Base-by-base conservation (phyloP, 2,329 filamentous ascomycete genomes). In the Neofusicoccum ribis region DNA sequence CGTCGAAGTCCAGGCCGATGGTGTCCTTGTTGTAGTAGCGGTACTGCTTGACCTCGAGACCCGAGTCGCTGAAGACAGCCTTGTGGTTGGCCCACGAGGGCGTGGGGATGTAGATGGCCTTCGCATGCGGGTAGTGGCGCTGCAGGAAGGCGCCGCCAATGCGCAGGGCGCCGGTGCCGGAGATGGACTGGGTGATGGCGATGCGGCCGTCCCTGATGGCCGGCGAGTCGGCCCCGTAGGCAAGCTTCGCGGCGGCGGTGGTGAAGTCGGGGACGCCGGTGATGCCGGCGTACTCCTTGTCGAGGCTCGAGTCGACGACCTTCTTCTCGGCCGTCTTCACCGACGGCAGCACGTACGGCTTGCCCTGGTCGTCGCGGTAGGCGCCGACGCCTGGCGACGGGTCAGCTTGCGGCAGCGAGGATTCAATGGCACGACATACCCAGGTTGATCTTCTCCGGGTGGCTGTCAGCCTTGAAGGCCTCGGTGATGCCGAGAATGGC, bases 21-120 rank as follows among this genome's bases (percentile, higher is more conserved):
- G 94, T 98, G 78, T 97, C 89, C 86, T 96, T 96, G 88, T 98
- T 92, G 86, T 98, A 99, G 89, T 99, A 99, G 74, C 92, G 87
- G 87, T 99, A 99, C 83, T 93, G 92, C 83, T 93, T 89, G 68
- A 98, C 93, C 81, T 91, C 86, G 70, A 99, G 87, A 65, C 93
- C 92, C 37, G 92, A 91, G 81, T 98, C 93, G 82, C 87, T 89
- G 88, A 99, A 98, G 80, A 99, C 91, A 69, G 94, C 93, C 78
- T 88, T 91, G 86, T 99, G 95, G 87, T 99, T 98, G 74, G 94
- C 95, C 95, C 95, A 99, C 73, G 92, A 96, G 61, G 95, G 95
- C 65, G 85, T 93, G 68, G 95, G 95, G 78, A 99, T 93, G 85
- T 97, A 98, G 82, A 99, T 92, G 80, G 91, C 91, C 89, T 97